Percentiles rank a stretch among this genome's conserved stretches.
Conservation (phyloP, 371 early-diverging fungal species). For the Apophysomyces ossiformis region DNA sequence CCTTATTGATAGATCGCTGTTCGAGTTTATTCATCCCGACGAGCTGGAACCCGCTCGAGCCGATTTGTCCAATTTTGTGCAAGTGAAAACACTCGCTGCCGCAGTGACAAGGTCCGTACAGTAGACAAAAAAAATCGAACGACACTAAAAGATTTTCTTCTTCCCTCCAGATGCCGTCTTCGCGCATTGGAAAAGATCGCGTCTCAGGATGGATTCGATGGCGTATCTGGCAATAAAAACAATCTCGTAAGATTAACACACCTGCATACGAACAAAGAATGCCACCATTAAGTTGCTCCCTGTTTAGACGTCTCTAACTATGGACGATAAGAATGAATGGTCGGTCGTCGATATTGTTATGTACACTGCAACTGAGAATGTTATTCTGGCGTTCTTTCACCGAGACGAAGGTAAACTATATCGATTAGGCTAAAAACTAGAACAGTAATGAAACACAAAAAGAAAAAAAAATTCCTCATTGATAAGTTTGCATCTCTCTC, state of each 20-base stretch:
- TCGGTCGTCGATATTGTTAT: conserved; percentile 59
- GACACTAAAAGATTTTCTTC: not conserved
- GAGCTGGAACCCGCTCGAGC: conserved; percentile 55
- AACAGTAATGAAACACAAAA: not conserved
- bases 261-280: no score
- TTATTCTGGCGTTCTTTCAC: conserved; percentile 62
- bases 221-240: not conserved
- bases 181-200: conserved; percentile 11
- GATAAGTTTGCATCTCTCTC: not conserved
- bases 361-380: conserved; percentile 57
- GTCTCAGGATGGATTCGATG: not conserved
- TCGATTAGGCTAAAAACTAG: no score
- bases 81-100: conserved; percentile 53
- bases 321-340: conserved; percentile 36
- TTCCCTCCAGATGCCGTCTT: conserved; percentile 16
- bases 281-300: no score
- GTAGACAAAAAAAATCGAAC: not conserved
- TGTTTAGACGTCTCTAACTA: not conserved
- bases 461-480: not conserved
- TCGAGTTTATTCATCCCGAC: conserved; percentile 65
- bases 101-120: conserved; percentile 57
- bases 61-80: conserved; percentile 57
- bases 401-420: conserved; percentile 20
- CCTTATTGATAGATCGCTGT: conserved; percentile 51
- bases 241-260: not conserved